These are phyloP conservation scores for Lepidium campestre DNA, from an alignment of 441 rosid species.

Conservation along the genomic window DNA sequence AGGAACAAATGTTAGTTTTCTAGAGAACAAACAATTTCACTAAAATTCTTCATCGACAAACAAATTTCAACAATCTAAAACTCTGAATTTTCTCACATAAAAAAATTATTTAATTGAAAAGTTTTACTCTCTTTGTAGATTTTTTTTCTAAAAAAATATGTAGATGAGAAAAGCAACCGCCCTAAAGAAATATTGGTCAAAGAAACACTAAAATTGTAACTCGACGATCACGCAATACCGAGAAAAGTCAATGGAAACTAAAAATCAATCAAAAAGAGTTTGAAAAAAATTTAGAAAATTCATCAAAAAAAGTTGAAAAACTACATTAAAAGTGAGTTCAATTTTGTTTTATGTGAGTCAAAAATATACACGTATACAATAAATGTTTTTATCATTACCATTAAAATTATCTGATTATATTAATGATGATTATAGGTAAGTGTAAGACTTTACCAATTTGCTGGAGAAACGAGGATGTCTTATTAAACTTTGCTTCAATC, in stretches of 20 bases:
- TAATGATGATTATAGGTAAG: too few relatives aligned
- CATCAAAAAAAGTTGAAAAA: too few relatives aligned
- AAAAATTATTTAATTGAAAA: too few relatives aligned
- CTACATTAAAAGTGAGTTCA: too few relatives aligned
- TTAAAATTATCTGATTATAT: not conserved
- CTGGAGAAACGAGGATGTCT: conserved; percentile 75
- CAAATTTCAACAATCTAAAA: too few relatives aligned
- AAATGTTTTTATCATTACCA: not conserved
- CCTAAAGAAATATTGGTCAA: conserved; percentile 4
- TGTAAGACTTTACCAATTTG: conserved; percentile 34
- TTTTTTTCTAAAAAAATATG: not conserved
- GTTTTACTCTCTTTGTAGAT: not conserved
- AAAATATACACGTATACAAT: too few relatives aligned
- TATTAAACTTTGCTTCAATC: conserved; percentile 36
- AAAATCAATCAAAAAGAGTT: not conserved
- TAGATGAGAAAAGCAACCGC: not conserved
- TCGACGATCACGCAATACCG: conserved; percentile 1
- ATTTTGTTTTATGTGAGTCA: not conserved
- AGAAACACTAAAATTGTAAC: not conserved
- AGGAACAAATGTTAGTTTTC: too few relatives aligned
- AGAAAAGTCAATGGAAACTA: not conserved
- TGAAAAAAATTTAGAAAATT: too few relatives aligned
- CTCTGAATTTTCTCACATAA: too few relatives aligned
- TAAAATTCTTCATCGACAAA: too few relatives aligned
- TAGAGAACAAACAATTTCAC: too few relatives aligned